These are phyloP conservation scores for Leccinum broughii DNA, from an alignment of 768 basidiomycete genomes.

Conservation along the genomic window DNA sequence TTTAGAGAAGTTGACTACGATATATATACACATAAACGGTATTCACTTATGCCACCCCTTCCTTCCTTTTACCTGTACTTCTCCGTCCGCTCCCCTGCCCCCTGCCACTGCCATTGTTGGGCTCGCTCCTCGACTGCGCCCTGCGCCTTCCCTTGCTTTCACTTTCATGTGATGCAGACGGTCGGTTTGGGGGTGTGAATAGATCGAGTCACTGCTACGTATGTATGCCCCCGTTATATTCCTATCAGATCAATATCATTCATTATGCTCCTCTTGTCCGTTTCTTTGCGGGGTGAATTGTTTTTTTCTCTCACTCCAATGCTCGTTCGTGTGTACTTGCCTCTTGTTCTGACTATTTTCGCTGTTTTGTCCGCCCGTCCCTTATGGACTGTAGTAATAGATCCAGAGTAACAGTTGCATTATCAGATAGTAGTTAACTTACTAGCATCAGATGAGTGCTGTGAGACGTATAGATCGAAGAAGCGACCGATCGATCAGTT, in stretches of 20 bases:
- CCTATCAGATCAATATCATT: background rate
- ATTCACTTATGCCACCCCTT: background rate
- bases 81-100: background rate
- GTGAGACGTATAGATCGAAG: too few relatives aligned
- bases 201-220: background rate
- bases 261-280: background rate
- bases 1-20: background rate
- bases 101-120: too few relatives aligned
- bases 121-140: background rate
- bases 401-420: too few relatives aligned
- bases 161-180: background rate
- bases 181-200: background rate
- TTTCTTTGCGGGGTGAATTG: background rate
- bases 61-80: background rate
- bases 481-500: too few relatives aligned
- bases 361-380: too few relatives aligned
- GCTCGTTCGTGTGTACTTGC: background rate
- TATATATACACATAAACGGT: background rate
- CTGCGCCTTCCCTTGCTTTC: background rate
- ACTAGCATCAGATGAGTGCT: too few relatives aligned
- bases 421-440: too few relatives aligned
- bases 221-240: background rate
- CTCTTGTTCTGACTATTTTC: background rate
- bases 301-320: background rate
- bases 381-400: background rate